Base-by-base conservation (phyloP, 257 asterid genomes). In the Forsythia suspensa region DNA sequence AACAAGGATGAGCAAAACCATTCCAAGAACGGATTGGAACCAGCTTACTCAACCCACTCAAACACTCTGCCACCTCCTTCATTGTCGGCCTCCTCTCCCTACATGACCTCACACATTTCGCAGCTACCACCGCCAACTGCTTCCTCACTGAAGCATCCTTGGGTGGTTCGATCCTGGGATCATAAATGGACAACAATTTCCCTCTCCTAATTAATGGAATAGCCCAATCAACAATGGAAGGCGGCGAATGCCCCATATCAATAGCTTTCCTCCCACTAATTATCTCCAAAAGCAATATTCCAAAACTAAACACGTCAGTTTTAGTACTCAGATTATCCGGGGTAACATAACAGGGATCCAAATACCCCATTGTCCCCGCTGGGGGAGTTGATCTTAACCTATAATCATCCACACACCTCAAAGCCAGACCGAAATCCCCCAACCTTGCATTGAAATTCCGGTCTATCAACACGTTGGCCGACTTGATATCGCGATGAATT, bases 281-380 rank as follows among this genome's bases (percentile, higher is more conserved):
- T 40, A 94, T 93, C 91, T 94, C 98, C 79, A 93, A 80, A 73
- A 93, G 86, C 84, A 91, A 79, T 71, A 94, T 88, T 66, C 97
- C 98, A 73, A 91, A 94, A 65, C 98, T 94, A 79, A 88, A 94
- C 2, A 94, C 97, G 77, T 92, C 98, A 75, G 87, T 92, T 48
- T 94, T 94, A 0, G 95, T 86, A 43, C 97, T 92, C 77, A 94
- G 76, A 82, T 89, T 87, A 79, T 92, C 96, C 18, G 96, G 98
- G 74, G 97, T 94, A 0, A 90, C 91, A 82, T 94, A 94, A 55
- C 90, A 77, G 52, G 98, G 98, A 82, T 94, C 98, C 77, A 94
- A 84, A 81, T 92, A 94, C n/a, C 98, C 98, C 97, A 94, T 90
- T 15, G 97, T 92, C 55, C 98, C 98, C 4, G 98, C 97, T 18